Base-by-base conservation (phyloP, 73 alveolate species). In the Paramecium biaurelia region DNA sequence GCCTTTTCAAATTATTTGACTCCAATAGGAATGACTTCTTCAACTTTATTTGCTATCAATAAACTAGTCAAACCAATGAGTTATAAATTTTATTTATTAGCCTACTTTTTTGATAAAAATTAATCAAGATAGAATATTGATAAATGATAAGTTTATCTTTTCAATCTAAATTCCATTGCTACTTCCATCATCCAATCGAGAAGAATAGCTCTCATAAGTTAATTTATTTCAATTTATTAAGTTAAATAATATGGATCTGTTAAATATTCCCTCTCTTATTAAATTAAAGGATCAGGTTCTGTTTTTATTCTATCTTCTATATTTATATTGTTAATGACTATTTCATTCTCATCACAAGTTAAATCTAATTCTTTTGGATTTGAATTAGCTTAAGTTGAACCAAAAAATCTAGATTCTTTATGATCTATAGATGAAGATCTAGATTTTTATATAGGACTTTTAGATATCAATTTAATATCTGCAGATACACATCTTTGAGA, bases 111-210 rank as follows among this genome's bases (percentile, higher is more conserved):
- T 6, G 89, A 58, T 9, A 89, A 34, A 89, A 70, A 89, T 11
- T 24, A 41, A 47, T 89, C 94, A 0, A 95, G 47, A 70, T 85
- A 93, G 58, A 89, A 89, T 47, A 94, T 85, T 26, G 98, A 74
- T 23, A 96, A 72, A 85, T 92, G 94, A 30, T 84, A 82, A 10
- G 99, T 96, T 49, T 96, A 96, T 56, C 97, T 92, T 43, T 94
- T 87, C 28, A 96, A 79, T 88, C 57, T 57, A 34, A 96, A 96
- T 28, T 95, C 95, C 70, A 87, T 87, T 37, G 96, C 92, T 1
- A 95, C 97, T 70, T 93, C 97, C 94, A 95, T 92, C 95, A 96
- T 86, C 97, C 98, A 96, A 68, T 96, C 98, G 28, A 96, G 30
- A 1, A 96, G 92, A 8, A 96, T 76, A 21, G 94, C 94, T 63